Base-by-base conservation (phyloP, 768 basidiomycete species). In the Suillus weaverae region DNA sequence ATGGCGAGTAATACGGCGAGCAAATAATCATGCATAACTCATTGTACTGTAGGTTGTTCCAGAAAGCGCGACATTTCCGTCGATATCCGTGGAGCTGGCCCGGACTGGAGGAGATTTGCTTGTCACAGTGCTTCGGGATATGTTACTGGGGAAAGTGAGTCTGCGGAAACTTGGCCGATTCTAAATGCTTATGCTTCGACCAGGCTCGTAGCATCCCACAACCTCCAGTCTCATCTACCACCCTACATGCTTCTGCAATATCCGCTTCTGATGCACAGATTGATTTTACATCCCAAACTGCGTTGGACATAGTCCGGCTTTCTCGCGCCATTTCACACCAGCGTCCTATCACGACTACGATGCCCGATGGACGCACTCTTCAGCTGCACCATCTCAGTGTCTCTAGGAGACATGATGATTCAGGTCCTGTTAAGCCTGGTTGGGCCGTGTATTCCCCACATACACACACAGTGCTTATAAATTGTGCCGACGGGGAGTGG, bases 281-380 rank as follows among this genome's bases (percentile, higher is more conserved):
- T 39, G 79, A 90, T 67, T 93, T 91, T 69, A 63, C 69, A 1
- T 77, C 71, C 2, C 85, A 87, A 82, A 79, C 84, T 10, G 90
- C 91, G 1, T 74, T 79, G 26, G 75, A 79, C 14, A 81, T 94
- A 32, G 79, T 82, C 8, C 77, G 85, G 22, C 77, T 84, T 4
- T 82, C 88, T 70, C 81, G 87, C 36, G 92, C 86, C 0, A 85
- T 94, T 46, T 79, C 81, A 10, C 91, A 94, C 68, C 92, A 94
- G 76, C 74, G 77, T 51, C 75, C 76, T 30, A 67, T 80, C 14
- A 74, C 74, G 26, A 79, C 78, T 4, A 77, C 72, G 64, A 71
- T 76, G 32, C 69, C 74, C 4, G 70, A 70, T 18, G 72, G 74
- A n/a, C 79, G 75, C 62, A 71, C 77, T 13, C 71, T 84, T 9